Percentiles rank a stretch among this genome's conserved stretches.
Evolutionary conservation across 805 yeast genomes (phyloP).

Genomic region (Candida pseudoglaebosa): DNA sequence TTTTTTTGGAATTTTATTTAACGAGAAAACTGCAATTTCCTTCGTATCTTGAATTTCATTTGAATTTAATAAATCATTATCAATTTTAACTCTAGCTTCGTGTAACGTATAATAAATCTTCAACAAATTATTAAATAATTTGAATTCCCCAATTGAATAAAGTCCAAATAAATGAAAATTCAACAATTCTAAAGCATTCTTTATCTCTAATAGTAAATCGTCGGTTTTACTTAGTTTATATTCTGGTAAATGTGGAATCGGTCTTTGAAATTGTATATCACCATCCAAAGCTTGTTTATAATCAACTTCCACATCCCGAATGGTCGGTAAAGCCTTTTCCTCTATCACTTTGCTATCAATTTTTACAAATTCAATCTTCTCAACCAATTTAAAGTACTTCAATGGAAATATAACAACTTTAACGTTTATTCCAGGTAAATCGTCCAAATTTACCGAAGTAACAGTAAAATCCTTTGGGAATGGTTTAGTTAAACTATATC

Average conservation of each 20-base stretch:
- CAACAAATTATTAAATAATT: conserved; percentile 54
- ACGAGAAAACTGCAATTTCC: conserved; percentile 48
- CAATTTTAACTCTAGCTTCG: conserved; percentile 52
- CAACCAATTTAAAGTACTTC: conserved; percentile 45
- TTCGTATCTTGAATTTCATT: conserved; percentile 47
- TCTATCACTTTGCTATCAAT: conserved; percentile 20
- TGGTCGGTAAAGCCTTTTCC: conserved; percentile 29
- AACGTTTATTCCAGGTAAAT: conserved; percentile 54
- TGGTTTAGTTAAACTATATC: conserved; percentile 66
- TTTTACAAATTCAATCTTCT: conserved; percentile 36
- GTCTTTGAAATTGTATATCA: background rate
- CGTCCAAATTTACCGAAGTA: conserved; percentile 57
- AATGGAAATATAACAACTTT: conserved; percentile 60
- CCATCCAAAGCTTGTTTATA: conserved; percentile 21
- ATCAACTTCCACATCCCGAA: conserved; percentile 28
- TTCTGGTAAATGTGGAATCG: conserved; percentile 53
- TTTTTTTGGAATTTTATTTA: conserved; percentile 59
- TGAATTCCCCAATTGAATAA: conserved; percentile 67
- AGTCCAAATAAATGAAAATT: conserved; percentile 64
- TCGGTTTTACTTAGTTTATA: conserved; percentile 41
- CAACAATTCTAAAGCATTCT: conserved; percentile 52
- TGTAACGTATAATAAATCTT: conserved; percentile 54
- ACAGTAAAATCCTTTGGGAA: conserved; percentile 65
- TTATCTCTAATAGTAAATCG: conserved; percentile 41
- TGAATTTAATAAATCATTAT: conserved; percentile 49